phyloP scores from a whole-genome alignment of 768 basidiomycete genomes.

The Crepidotus variabilis region DNA sequence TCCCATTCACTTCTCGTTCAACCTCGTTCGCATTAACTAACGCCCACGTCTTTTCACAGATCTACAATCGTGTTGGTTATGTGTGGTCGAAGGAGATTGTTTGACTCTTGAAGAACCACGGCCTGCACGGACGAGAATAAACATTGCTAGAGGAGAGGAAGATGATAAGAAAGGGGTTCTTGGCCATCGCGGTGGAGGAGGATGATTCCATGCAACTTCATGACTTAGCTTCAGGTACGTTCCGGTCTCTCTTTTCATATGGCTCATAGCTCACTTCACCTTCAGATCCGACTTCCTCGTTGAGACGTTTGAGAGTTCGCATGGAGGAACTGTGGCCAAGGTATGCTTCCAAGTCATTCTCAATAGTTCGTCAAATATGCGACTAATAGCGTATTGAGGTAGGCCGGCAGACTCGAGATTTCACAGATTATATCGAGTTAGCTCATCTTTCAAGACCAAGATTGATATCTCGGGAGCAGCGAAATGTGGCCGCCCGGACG shows the following conservation, averaged over 20 bases:
- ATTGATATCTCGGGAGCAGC: slow-evolving; percentile 91
- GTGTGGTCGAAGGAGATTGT: slow-evolving; percentile 74
- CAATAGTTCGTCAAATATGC: slow-evolving; percentile 5
- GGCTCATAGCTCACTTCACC: background rate
- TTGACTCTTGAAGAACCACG: slow-evolving; percentile 54
- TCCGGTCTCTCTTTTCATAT: background rate
- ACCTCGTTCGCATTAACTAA: too few relatives aligned
- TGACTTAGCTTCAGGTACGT: slow-evolving; percentile 64
- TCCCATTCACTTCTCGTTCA: too few relatives aligned
- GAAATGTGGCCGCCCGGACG: slow-evolving; percentile 95
- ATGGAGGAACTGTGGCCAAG: slow-evolving; percentile 71
- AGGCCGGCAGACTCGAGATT: slow-evolving; percentile 66
- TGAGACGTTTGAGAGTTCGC: slow-evolving; percentile 69
- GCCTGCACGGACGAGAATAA: slow-evolving; percentile 8
- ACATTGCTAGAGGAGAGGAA: slow-evolving; percentile 18
- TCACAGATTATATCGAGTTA: slow-evolving; percentile 80
- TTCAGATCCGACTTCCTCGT: slow-evolving; percentile 71
- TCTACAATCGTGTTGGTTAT: slow-evolving; percentile 78
- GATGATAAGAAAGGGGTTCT: slow-evolving; percentile 38
- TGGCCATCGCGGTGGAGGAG: slow-evolving; percentile 67
- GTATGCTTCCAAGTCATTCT: slow-evolving; percentile 21
- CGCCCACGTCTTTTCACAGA: too few relatives aligned
- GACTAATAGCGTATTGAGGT: slow-evolving; percentile 5
- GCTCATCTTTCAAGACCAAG: slow-evolving; percentile 92
- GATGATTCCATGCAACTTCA: slow-evolving; percentile 56